Evolutionary conservation across 2,329 filamentous ascomycete species (phyloP).

Genomic region (Penicillium sp.): DNA sequence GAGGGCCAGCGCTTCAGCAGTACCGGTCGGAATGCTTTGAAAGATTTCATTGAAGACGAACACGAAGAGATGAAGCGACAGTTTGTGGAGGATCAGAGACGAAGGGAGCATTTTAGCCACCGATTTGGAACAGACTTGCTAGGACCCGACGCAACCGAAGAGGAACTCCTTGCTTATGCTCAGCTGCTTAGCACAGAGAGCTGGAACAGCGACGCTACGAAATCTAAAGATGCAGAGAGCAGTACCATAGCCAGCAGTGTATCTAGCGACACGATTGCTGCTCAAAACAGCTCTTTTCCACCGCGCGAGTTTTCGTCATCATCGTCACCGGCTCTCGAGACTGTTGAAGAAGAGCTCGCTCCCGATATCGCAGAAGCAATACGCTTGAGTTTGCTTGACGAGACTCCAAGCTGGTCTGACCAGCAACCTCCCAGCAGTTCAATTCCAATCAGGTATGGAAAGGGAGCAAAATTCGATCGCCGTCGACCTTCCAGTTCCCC

Average conservation of each 20-base stretch:
- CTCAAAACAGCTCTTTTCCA: constrained; percentile 26
- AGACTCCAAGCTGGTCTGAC: constrained; percentile 21
- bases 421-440: constrained; percentile 15
- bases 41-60: constrained; percentile 83
- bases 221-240: constrained; percentile 39
- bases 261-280: constrained; percentile 33
- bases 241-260: constrained; percentile 39
- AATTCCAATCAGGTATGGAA: constrained; percentile 36
- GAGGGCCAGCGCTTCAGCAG: constrained; percentile 56
- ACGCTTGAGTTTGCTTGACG: constrained; percentile 47
- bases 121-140: constrained; percentile 81
- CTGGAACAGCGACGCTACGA: constrained; percentile 47
- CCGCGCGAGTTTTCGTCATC: constrained; percentile 31
- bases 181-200: constrained; percentile 60
- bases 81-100: constrained; percentile 61
- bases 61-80: constrained; percentile 74
- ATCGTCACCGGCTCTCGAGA: constrained; percentile 33
- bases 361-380: constrained; percentile 62
- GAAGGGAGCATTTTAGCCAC: constrained; percentile 66
- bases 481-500: constrained; percentile 15
- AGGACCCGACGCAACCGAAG: constrained; percentile 53
- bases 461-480: constrained; percentile 19
- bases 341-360: constrained; percentile 49
- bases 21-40: constrained; percentile 65
- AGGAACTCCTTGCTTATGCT: constrained; percentile 61